Base-by-base conservation (phyloP, 495 filamentous ascomycete species). In the Glonium stellatum region DNA sequence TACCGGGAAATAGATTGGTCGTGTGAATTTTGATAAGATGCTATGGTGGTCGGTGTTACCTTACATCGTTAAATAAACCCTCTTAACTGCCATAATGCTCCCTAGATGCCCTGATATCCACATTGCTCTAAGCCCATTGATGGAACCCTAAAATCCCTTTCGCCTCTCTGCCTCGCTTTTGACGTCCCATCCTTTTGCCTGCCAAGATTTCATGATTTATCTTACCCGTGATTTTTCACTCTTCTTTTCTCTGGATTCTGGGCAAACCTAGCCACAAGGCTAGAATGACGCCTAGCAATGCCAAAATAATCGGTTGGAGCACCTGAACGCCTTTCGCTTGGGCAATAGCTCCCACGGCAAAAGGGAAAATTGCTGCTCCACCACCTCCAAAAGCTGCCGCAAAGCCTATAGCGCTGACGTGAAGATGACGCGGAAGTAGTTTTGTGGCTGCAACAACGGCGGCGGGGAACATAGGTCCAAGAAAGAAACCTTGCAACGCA, bases 391-490 rank as follows among this genome's bases (percentile, higher is more conserved):
- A 85, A 0, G 90, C 88, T 4, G 87, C 85, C 1, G 87, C 87
- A 62, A 95, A 95, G 0, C 90, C 90, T 52, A 96, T 87, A 0
- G 87, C 84, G 55, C 79, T 82, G 36, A 96, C 88, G 68, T 96
- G 90, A 15, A 91, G 76, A 59, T 89, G 82, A 25, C 76, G 76
- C 2, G 90, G 90, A 8, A 96, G 78, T 1, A 95, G 78, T 70
- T 91, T 93, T 0, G 89, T 89, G n/a, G 87, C 81, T 21, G 84
- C 85, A 11, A 92, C 82, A 13, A 96, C 80, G 13, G 82, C 87
- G 2, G 86, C 88, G 0, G 90, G 90, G 72, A 93, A 83, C 13
- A 82, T 62, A 6, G 79, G 80, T 0, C 81, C 81, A 9, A 75
- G 57, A 69, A 90, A 88, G 76, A 92, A 88, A 1, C 88, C 88